A percentile compares a stretch with the other conserved stretches of the same genome.
phyloP scores from a whole-genome alignment of 129 eudicot genomes.

The Ambrosia artemisiifolia region DNA sequence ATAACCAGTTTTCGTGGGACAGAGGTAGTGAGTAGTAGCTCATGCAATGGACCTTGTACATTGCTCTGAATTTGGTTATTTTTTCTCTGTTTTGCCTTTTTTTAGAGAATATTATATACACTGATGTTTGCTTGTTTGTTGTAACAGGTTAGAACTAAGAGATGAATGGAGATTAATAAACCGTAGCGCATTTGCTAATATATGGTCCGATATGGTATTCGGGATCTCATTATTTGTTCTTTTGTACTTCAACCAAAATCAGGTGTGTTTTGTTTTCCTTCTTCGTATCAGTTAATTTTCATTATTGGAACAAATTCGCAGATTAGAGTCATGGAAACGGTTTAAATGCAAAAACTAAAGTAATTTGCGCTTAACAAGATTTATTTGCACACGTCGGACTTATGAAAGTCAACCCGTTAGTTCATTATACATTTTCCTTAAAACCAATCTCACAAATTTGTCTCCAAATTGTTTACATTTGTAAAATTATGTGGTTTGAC shows the following conservation, averaged over 20 bases:
- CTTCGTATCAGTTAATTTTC: slow-evolving; percentile 1
- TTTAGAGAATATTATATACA: neutral
- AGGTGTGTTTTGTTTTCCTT: slow-evolving; percentile 48
- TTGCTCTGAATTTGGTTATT: neutral
- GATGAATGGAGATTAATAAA: slow-evolving; percentile 86
- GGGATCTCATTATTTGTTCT: slow-evolving; percentile 77
- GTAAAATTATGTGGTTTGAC: neutral
- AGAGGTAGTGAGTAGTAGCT: neutral
- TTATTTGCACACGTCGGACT: neutral
- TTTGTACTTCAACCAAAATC: slow-evolving; percentile 76
- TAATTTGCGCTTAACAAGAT: neutral
- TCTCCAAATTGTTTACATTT: neutral
- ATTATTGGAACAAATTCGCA: neutral
- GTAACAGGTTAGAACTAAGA: slow-evolving; percentile 76
- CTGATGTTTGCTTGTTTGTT: slow-evolving; percentile 23
- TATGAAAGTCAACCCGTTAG: slow-evolving; percentile 3
- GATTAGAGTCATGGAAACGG: neutral
- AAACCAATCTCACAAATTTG: neutral
- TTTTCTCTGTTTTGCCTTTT: neutral
- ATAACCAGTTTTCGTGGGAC: neutral
- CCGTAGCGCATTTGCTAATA: slow-evolving; percentile 88
- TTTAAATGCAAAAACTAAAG: neutral
- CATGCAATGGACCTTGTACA: neutral
- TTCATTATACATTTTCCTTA: neutral
- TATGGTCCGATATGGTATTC: slow-evolving; percentile 93